Base-by-base conservation (phyloP, 306 rosid species). In the Spatholobus suberectus region DNA sequence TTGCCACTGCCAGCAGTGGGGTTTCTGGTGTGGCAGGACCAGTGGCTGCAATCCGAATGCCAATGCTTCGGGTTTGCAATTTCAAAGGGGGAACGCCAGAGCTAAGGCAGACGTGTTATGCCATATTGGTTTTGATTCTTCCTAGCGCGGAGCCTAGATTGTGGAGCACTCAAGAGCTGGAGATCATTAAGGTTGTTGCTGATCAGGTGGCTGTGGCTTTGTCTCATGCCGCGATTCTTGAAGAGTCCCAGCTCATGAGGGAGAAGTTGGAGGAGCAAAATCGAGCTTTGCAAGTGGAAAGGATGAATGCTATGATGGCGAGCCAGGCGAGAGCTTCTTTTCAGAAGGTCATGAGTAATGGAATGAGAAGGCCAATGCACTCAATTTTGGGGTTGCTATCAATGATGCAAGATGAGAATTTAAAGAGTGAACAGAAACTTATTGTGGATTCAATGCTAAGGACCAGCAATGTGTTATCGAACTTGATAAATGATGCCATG, bases 161-260 rank as follows among this genome's bases (percentile, higher is more conserved):
- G 67, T 95, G 98, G 98, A 90, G 87, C 73, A 17, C 63, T 73
- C 94, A 91, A 69, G 98, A 91, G 79, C 70, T 89, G 21, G 97
- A 95, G 90, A 91, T 93, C 43, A 89, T 95, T 26, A 87, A 93
- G 82, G 93, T 86, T 3, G 98, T 95, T 85, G 98, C 97, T 27
- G 98, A 95, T 87, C 98, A 95, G 85, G 98, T 93, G 41, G 95
- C 97, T 7, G 97, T 95, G 73, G 98, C 97, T 66, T 89, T 95
- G 17, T 95, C 98, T 41, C 98, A 95, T 78, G 97, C 98, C 14
- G 95, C 92, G 3, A 85, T 95, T 76, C 89, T 95, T 9, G 95
- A 95, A 73, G 98, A 95, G 85, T 95, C 98, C 8, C 98, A 91
- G 70, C 93, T 89, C 51, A 93, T 93, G 97, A 87, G 97, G 40